phyloP scores from a whole-genome alignment of 1,139 yeast genomes.

The Debaryomycetaceae sp. region DNA sequence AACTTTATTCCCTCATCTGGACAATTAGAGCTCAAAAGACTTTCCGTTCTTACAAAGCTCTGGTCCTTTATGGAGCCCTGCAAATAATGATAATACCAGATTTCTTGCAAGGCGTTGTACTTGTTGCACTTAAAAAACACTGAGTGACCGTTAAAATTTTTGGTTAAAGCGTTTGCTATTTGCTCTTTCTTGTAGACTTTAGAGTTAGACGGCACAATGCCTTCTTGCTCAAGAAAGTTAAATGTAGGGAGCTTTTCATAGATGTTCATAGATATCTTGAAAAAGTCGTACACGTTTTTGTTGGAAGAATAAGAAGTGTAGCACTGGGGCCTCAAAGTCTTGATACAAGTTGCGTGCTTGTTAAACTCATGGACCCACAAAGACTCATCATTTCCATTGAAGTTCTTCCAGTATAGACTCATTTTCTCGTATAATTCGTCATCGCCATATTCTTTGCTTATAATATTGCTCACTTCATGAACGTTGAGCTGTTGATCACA shows the following conservation, averaged over 20 bases:
- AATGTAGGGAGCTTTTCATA: constrained; percentile 69
- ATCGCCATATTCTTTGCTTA: constrained; percentile 48
- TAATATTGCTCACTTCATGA: constrained; percentile 47
- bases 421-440: constrained; percentile 54
- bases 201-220: constrained; percentile 63
- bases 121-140: constrained; percentile 74
- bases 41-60: constrained; percentile 61
- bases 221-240: constrained; percentile 61
- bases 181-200: constrained; percentile 63
- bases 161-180: constrained; percentile 60
- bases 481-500: constrained; percentile 65
- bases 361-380: constrained; percentile 94
- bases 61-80: constrained; percentile 72
- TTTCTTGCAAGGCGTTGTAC: constrained; percentile 68
- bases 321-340: constrained; percentile 72
- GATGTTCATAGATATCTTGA: constrained; percentile 59
- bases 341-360: constrained; percentile 92
- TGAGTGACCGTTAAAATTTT: constrained; percentile 54
- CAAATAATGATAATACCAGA: constrained; percentile 86
- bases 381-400: constrained; percentile 67
- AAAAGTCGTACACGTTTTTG: constrained; percentile 78
- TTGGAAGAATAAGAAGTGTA: constrained; percentile 42
- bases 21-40: constrained; percentile 57
- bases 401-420: constrained; percentile 71
- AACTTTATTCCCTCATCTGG: constrained; percentile 69